Evolutionary conservation across 1,139 yeast genomes (phyloP).

Genomic region (Pichia sp.): DNA sequence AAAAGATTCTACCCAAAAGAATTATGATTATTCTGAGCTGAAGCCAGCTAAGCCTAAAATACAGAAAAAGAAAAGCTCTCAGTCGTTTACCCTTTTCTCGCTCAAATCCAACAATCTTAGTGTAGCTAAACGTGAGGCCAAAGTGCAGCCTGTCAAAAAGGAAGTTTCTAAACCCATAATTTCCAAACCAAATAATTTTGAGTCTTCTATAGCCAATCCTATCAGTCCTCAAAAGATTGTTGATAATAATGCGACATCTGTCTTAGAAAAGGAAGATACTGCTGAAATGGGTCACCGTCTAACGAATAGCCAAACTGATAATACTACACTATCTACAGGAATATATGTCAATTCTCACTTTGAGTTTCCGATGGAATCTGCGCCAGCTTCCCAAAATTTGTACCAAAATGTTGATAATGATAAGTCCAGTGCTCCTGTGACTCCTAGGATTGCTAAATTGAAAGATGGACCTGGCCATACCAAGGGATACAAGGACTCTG

Average conservation of each 20-base stretch:
- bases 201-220: not conserved
- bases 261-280: not conserved
- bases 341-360: constrained; percentile 27
- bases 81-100: constrained; percentile 6
- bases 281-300: not conserved
- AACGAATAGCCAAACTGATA: not conserved
- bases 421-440: not conserved
- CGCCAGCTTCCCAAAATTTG: not conserved
- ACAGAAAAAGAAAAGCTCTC: constrained; percentile 1
- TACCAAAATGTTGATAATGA: not conserved
- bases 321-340: constrained; percentile 21
- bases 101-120: not conserved
- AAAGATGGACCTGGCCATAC: constrained; percentile 4
- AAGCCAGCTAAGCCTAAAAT: constrained; percentile 14
- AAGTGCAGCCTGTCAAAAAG: not conserved
- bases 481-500: constrained; percentile 12
- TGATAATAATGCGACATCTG: not conserved
- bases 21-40: constrained; percentile 3
- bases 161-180: not conserved
- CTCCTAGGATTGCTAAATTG: constrained; percentile 11
- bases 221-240: not conserved
- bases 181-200: not conserved
- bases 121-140: not conserved
- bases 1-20: constrained; percentile 1
- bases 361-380: constrained; percentile 23